Evolutionary conservation across 1,139 yeast species (phyloP).

Genomic region (Candida sp.): DNA sequence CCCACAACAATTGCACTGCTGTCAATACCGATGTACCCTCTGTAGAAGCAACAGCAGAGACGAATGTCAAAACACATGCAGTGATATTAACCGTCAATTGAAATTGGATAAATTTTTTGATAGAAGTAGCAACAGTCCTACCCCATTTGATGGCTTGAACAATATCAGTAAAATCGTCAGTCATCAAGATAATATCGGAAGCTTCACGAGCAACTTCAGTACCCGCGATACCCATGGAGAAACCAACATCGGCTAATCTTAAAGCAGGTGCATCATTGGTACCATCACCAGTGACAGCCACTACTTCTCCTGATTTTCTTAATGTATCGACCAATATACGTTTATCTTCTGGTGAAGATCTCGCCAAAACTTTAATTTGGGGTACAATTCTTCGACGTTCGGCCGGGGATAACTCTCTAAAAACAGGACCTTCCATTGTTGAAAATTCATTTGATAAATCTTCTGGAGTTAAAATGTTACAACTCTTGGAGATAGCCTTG

Average conservation of each 20-base stretch:
- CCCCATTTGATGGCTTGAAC: constrained; percentile 99
- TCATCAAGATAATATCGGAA: constrained; percentile 90
- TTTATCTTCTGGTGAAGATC: constrained; percentile 96
- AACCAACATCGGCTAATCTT: constrained; percentile 88
- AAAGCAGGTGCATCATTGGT: constrained; percentile 96
- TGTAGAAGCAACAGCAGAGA: constrained; percentile 83
- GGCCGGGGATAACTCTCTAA: constrained; percentile 60
- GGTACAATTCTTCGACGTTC: constrained; percentile 67
- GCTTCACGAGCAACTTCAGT: constrained; percentile 96
- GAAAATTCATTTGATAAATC: constrained; percentile 51
- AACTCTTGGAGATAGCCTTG: constrained; percentile 79
- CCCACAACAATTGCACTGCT: constrained; percentile 98
- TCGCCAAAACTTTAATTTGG: constrained; percentile 75
- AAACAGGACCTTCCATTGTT: constrained; percentile 91
- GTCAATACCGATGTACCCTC: constrained; percentile 85
- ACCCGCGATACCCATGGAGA: constrained; percentile 92
- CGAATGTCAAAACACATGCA: constrained; percentile 90
- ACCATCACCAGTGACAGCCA: constrained; percentile 99
- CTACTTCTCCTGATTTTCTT: constrained; percentile 81
- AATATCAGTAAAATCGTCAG: constrained; percentile 92
- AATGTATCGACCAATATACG: constrained; percentile 81
- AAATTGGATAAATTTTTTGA: constrained; percentile 92
- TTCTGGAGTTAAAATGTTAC: constrained; percentile 70
- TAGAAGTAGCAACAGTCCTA: constrained; percentile 91
- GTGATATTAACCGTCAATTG: constrained; percentile 95